Evolutionary conservation across 139 green algal genomes (phyloP), one percentile per base, ranked within the genome.

Genomic region (Desmodesmus armatus): DNA sequence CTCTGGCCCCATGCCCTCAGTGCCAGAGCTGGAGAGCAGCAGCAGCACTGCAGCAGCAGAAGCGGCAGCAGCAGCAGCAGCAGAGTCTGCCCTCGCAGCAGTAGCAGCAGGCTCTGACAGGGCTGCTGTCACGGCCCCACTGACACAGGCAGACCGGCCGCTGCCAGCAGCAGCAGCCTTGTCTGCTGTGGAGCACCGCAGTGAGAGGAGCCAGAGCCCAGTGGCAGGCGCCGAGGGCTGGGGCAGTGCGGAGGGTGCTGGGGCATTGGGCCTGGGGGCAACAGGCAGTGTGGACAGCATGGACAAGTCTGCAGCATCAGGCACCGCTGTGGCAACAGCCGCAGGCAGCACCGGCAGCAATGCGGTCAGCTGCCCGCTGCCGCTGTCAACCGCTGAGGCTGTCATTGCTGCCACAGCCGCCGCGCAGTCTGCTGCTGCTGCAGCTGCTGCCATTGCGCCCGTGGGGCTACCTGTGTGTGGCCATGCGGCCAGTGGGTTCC

Each of bases 381-480:
- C 43, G 19, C 63, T 23, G 29, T n/a, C 63, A 58, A 37, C 37
- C 37, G 29, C 67, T 29, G n/a, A 19, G 67, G 29, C 75, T 25
- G 37, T 5, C 21, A 19, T 29, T 47, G 55, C 39, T 29, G 31
- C 60, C 15, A 40, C 78, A 31, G 41, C 65, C 6, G 65, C 78
- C 23, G 78, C 78, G 15, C 62, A 27, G 3, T 40, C 39, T 47
- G 41, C 39, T 69, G 60, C 78, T 5, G 78, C 29, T 3, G 33
- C 62, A 27, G 62, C 39, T 19, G 27, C 62, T 33, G 78, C 40
- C 4, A 27, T 40, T 0, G 60, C 79, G 15, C 65, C 63, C 11
- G 44, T 39, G 19, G 79, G 53, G 3, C 44, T 78, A 31, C 41
- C 79, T 33, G 44, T 67, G 31, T 65, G 63, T 62, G 79, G 63